Evolutionary conservation across 257 asterid genomes (phyloP).

Genomic region (Petunia axillaris): DNA sequence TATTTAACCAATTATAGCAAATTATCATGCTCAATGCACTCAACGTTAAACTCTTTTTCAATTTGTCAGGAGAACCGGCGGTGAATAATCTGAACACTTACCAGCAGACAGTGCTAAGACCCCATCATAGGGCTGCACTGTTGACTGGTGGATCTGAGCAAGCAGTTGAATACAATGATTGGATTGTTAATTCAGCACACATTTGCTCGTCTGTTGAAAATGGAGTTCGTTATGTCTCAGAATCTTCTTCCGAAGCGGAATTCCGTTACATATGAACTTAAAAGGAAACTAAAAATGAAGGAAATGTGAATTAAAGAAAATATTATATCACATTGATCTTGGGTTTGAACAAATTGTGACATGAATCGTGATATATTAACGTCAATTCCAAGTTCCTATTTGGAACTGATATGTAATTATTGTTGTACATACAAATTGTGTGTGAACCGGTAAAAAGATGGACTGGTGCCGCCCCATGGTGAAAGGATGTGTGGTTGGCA

Average conservation of each 20-base stretch:
- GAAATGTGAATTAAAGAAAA: background rate
- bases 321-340: background rate
- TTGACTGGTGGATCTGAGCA: conserved; percentile 33
- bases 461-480: background rate
- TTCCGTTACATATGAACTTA: background rate
- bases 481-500: conserved; percentile 24
- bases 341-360: background rate
- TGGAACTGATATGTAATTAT: background rate
- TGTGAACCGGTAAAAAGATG: conserved; percentile 4
- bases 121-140: conserved; percentile 21
- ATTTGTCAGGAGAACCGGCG: conserved; percentile 31
- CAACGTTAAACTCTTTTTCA: background rate
- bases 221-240: conserved; percentile 26
- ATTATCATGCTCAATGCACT: background rate
- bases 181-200: conserved; percentile 25
- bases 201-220: conserved; percentile 18
- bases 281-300: background rate
- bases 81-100: conserved; percentile 7
- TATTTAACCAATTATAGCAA: background rate
- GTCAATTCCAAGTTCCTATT: background rate
- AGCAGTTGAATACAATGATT: conserved; percentile 22
- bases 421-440: background rate
- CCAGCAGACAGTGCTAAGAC: background rate
- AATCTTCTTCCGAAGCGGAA: conserved; percentile 37
- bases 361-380: background rate